Conservation (phyloP, 2,329 filamentous ascomycete species). For the Aureobasidium uvarum region DNA sequence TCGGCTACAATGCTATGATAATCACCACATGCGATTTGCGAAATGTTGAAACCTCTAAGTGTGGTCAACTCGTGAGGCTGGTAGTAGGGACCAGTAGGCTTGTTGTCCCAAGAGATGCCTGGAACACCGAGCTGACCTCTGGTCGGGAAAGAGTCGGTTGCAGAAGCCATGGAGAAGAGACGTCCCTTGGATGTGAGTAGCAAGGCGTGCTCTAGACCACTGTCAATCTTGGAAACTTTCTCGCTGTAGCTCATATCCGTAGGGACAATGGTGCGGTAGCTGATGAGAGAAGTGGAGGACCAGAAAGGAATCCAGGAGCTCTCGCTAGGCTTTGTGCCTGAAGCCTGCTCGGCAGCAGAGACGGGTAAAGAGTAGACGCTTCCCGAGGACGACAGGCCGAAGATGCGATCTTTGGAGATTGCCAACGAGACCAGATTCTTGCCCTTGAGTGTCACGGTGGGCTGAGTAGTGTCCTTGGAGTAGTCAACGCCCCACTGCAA, state of each 20-base stretch:
- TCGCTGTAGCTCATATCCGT: conserved; percentile 65
- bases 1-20: conserved; percentile 80
- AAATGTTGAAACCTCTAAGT: conserved; percentile 67
- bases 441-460: conserved; percentile 70
- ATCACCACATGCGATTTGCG: conserved; percentile 78
- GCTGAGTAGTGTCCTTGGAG: conserved; percentile 61
- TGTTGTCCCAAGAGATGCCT: conserved; percentile 74
- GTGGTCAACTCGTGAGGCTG: conserved; percentile 74
- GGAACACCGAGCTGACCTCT: conserved; percentile 86
- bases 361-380: conserved; percentile 82
- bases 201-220: conserved; percentile 81
- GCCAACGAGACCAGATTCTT: conserved; percentile 76
- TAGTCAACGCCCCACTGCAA: conserved; percentile 88
- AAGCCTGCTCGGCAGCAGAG: conserved; percentile 66
- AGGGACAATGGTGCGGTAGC: conserved; percentile 71
- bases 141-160: conserved; percentile 71
- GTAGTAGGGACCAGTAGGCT: conserved; percentile 76
- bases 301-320: conserved; percentile 73
- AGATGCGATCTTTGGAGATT: conserved; percentile 77
- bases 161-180: conserved; percentile 84
- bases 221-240: conserved; percentile 68
- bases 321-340: conserved; percentile 63
- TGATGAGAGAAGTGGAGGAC: conserved; percentile 58
- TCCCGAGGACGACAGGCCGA: conserved; percentile 72
- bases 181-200: conserved; percentile 81